phyloP scores from a whole-genome alignment of 768 basidiomycete genomes.

The Mycena haematopus region DNA sequence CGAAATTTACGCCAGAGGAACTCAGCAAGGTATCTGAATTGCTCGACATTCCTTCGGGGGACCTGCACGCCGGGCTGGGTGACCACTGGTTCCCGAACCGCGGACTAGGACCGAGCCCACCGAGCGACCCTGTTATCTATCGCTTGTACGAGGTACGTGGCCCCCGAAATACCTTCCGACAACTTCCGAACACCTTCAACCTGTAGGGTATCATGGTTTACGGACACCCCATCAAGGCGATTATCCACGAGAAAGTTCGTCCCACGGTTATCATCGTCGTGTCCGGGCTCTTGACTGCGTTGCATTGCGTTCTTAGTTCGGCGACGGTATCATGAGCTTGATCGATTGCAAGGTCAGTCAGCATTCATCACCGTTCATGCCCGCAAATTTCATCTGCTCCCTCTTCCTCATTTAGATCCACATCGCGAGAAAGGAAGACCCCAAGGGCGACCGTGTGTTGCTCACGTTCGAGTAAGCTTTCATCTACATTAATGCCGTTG shows the following conservation, averaged over 20 bases:
- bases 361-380: background rate
- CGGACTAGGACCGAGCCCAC: constrained; percentile 71
- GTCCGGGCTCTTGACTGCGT: background rate
- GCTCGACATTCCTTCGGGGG: constrained; percentile 52
- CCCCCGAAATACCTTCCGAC: no score
- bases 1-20: constrained; percentile 70
- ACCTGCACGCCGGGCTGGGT: constrained; percentile 56
- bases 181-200: background rate
- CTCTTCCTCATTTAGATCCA: constrained; percentile 39
- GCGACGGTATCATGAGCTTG: constrained; percentile 90
- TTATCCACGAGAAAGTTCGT: constrained; percentile 78
- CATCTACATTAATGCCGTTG: no score
- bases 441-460: constrained; percentile 80
- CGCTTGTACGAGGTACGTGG: constrained; percentile 74
- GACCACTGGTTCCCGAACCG: constrained; percentile 80
- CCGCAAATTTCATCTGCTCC: background rate
- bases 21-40: constrained; percentile 55
- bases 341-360: constrained; percentile 71
- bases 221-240: constrained; percentile 79
- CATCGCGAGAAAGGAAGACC: constrained; percentile 72
- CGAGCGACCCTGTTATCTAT: constrained; percentile 82
- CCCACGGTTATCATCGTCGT: background rate
- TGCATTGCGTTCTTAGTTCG: constrained; percentile 55
- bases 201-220: constrained; percentile 74
- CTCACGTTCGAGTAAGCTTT: constrained; percentile 77